Evolutionary conservation across 306 rosid genomes (phyloP), one percentile per base, ranked within the genome.

Genomic region (Rosa persica): DNA sequence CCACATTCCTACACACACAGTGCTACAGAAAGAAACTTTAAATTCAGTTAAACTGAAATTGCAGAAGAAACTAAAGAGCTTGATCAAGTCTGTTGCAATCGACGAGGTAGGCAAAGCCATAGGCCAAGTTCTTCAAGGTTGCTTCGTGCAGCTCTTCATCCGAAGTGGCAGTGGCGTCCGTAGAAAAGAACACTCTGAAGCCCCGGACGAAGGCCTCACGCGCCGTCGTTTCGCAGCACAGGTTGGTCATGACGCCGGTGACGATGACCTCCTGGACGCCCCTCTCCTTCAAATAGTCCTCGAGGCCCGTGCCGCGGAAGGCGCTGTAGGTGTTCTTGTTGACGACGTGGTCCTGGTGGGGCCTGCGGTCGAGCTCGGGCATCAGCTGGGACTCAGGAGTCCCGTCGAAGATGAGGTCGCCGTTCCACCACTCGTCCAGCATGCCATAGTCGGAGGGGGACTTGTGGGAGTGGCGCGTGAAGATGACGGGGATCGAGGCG

Each of bases 221-320:
- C 86, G 97, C 86, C 51, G 89, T 92, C 66, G 93, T 92, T 78
- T 92, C 97, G 15, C 96, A 92, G 85, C 93, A 92, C 25, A 89
- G 5, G 81, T 92, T 92, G 5, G 93, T 92, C 90, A 87, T 89
- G 10, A 92, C 96, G 2, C 92, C 96, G 0, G 88, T 82, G 66
- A 92, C 89, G 38, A 92, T 90, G 70, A 92, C 91, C 89, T 92
- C 95, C 77, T 82, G 70, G 83, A 90, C 83, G 8, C 89, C 84
- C 87, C 77, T 88, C 87, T 80, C 93, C 68, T 70, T 62, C 72
- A 90, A 61, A 42, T 78, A 70, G 67, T 85, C 90, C 70, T 89
- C 92, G 22, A 92, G 75, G 61, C 81, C 16, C 0, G 91, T 90
- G 23, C 73, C 83, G 71, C 78, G 38, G 78, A 92, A 92, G 27